Conservation (phyloP, 2,329 filamentous ascomycete genomes). For the Curvularia eragrostidis region DNA sequence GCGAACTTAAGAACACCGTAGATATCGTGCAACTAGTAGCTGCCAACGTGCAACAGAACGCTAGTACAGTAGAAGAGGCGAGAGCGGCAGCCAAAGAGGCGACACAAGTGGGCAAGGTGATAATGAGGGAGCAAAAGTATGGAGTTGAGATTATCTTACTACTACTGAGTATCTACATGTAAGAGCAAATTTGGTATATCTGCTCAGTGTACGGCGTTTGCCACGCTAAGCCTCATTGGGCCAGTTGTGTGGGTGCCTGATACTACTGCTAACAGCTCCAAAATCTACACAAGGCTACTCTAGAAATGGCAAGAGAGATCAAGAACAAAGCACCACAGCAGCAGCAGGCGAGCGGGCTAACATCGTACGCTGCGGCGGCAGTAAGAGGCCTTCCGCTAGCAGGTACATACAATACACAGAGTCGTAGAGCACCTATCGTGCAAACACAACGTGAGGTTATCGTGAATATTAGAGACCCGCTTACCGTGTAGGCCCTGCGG, state of each 20-base stretch:
- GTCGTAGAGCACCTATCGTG: constrained; percentile 14
- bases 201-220: too few species aligned
- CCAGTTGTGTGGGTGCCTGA: too few species aligned
- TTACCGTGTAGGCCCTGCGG: constrained; percentile 22
- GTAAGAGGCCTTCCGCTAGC: constrained; percentile 11
- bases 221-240: too few species aligned
- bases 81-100: constrained; percentile 22
- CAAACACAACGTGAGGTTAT: constrained; percentile 26
- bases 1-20: constrained; percentile 4
- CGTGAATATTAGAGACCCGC: constrained; percentile 25
- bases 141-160: too few species aligned
- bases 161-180: too few species aligned
- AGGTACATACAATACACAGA: constrained; percentile 27
- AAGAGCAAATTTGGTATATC: too few species aligned
- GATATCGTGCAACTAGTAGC: constrained; percentile 8
- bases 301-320: constrained; percentile 20
- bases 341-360: constrained; percentile 12
- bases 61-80: constrained; percentile 22
- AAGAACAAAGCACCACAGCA: constrained; percentile 7
- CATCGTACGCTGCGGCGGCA: constrained; percentile 21
- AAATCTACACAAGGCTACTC: constrained; percentile 12
- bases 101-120: constrained; percentile 16
- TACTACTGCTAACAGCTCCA: too few species aligned
- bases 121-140: too few species aligned
- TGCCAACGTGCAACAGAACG: constrained; percentile 16